Evolutionary conservation across 2,329 filamentous ascomycete genomes (phyloP), one percentile per base, ranked within the genome.

Genomic region (Mollisia scopiformis): DNA sequence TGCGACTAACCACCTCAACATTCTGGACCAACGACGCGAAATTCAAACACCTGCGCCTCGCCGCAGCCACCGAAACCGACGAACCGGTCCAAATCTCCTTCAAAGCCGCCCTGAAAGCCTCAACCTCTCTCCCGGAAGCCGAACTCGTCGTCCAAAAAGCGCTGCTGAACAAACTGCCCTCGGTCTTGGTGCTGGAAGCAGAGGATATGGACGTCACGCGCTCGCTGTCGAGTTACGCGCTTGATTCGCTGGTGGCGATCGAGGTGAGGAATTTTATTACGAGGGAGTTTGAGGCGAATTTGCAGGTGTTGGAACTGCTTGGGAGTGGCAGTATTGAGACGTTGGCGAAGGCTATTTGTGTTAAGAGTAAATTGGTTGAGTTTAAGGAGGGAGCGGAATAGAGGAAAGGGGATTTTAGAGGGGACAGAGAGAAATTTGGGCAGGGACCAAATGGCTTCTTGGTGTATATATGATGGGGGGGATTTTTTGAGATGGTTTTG

Each of bases 1-100:
- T 86, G 69, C 76, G 78, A 58, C 79, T 85, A 62, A 80, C 77
- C 21, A 75, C 77, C 5, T 73, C 73, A 2, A 73, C 61, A 0
- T 86, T 84, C 74, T 86, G 83, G 79, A 79, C 78, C 3, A 70
- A 76, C 2, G 84, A 87, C 53, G 80, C 79, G 56, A 85, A 83
- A 69, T 85, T 85, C 72, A 78, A 79, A 58, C 74, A 78, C 31
- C 75, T 86, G 1, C 66, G 66, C 31, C 58, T 67, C 11, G 73
- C 72, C 7, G 76, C 75, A 0, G 73, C 77, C 10, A 72, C 73
- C 30, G 71, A 75, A 14, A 68, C 72, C 10, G 66, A 63, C 8
- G 68, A 55, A 25, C 55, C 57, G 19, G 41, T 31, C 2, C 31
- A 71, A 0, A 72, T 82, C 5, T 81, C 80, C 0, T 78, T 80